Evolutionary conservation across 352 stramenopile species (phyloP), one percentile per base, ranked within the genome.

Genomic region (Phytophthora foliorum): DNA sequence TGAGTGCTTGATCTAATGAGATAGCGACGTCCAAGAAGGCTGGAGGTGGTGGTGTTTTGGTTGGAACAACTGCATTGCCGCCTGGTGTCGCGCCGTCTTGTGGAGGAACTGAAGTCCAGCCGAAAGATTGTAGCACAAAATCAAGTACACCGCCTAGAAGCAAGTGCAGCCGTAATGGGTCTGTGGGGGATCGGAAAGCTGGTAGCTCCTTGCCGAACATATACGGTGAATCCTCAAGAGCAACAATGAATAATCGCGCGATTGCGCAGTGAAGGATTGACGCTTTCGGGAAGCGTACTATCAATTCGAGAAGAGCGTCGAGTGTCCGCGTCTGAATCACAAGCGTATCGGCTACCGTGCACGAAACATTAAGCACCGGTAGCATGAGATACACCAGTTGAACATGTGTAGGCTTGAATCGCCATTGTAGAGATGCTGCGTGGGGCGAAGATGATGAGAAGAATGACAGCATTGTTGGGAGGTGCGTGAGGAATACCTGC

Each of bases 261-360:
- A 91, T 88, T 19, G 82, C 79, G 42, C 79, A 91, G 44, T 81
- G 84, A 38, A 91, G 64, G 64, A 82, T 96, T 57, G 72, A 93
- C 59, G 98, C 91, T 32, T 95, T 86, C 0, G 98, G 71, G 72
- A 96, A 99, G 6, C 94, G 82, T 22, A 97, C 69, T 64, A 99
- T 91, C 36, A 99, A 79, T 67, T 98, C 93, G 17, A 99, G 88
- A 6, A 88, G 63, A 14, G 59, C 41, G 44, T 87, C 75, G 24
- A 92, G 80, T 2, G 74, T 80, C 55, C 75, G 59, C 16, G 74
- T 50, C 0, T 61, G 48, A 52, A 88, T 78, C 19, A 90, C 60
- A 5, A 78, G 57, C 0, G 57, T 66, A 46, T 94, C 86, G 5
- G 90, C 81, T 11, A 75, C 72, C 1, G 72, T 80, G 57, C 86